Percentiles rank a stretch among this genome's conserved stretches.
Conservation (phyloP, 2,329 filamentous ascomycete species). For the Escovopsis sp. region DNA sequence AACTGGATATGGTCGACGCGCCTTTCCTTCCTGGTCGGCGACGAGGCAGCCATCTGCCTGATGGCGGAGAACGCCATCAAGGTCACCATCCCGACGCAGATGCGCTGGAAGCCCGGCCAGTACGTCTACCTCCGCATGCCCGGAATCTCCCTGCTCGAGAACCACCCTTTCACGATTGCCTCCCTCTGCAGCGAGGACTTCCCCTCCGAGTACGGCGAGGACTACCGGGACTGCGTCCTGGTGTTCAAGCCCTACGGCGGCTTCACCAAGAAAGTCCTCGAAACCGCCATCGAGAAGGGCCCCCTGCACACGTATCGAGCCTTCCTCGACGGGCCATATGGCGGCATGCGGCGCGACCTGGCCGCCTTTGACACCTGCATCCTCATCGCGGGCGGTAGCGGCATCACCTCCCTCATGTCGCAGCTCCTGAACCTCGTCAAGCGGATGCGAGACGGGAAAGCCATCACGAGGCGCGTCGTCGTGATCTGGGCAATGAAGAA, state of each 20-base stretch:
- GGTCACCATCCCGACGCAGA: slow-evolving; percentile 82
- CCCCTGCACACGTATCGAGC: slow-evolving; percentile 86
- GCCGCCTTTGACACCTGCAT: slow-evolving; percentile 89
- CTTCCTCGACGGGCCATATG: slow-evolving; percentile 88
- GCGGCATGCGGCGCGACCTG: slow-evolving; percentile 80
- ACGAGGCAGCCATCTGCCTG: slow-evolving; percentile 78
- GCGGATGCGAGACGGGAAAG: slow-evolving; percentile 87
- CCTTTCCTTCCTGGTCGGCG: slow-evolving; percentile 71
- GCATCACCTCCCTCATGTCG: slow-evolving; percentile 84
- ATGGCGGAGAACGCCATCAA: slow-evolving; percentile 93
- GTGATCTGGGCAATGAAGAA: slow-evolving; percentile 91
- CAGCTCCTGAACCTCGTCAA: slow-evolving; percentile 91
- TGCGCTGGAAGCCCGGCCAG: slow-evolving; percentile 85
- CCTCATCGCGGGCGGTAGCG: slow-evolving; percentile 84
- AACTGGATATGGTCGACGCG: slow-evolving; percentile 80
- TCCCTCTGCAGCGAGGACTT: slow-evolving; percentile 90
- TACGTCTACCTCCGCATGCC: slow-evolving; percentile 94
- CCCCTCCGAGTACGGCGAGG: slow-evolving; percentile 76
- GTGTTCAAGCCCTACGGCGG: slow-evolving; percentile 87
- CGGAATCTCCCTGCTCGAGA: slow-evolving; percentile 77
- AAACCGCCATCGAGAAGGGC: slow-evolving; percentile 69
- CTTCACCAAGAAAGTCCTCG: slow-evolving; percentile 74
- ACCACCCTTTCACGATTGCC: slow-evolving; percentile 90
- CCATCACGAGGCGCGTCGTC: slow-evolving; percentile 77
- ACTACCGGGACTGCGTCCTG: slow-evolving; percentile 76